Base-by-base conservation (phyloP, 495 filamentous ascomycete species). In the Geoglossum glabrum region DNA sequence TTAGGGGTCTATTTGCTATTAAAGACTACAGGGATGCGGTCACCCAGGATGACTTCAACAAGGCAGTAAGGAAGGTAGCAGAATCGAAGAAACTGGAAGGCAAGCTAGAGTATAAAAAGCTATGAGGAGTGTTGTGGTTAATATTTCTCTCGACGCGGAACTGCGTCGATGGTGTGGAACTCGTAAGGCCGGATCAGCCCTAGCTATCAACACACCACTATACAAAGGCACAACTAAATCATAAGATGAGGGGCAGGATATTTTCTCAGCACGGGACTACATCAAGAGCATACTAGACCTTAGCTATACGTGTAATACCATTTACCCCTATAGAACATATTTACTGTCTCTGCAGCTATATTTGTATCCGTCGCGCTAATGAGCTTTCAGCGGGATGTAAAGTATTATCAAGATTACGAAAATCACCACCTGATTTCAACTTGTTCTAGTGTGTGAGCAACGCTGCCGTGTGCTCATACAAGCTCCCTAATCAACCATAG, bases 31-130 rank as follows among this genome's bases (percentile, higher is more conserved):
- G 93, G 49, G 93, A 99, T 63, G 78, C 89, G 25, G 83, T 99
- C 70, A 96, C 84, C 71, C 93, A 97, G 68, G 93, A 99, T 64
- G 93, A 99, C 67, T 95, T 97, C 80, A 96, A 95, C 75, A 93
- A 93, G 72, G 92, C 93, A 8, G 93, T 97, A 51, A 81, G 93
- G 56, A 97, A 97, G 78, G 82, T 99, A 62, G 87, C 84, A 17
- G 93, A 99, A 70, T 77, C 87, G 34, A 99, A 99, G 86, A 99
- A 99, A 71, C 69, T 97, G 60, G 93, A 97, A 70, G 93, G 92
- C 71, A 94, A 94, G 73, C 75, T 95, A 54, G 92, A 98, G 68
- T 98, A 98, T 73, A 82, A 94, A 77, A 96, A 97, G 75, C 73
- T 98, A 71, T 98, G 83, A 55, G 38, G 36, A 13, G 36, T 40